Evolutionary conservation across 1,139 yeast species (phyloP).

Genomic region (Yamadazyma oceani): DNA sequence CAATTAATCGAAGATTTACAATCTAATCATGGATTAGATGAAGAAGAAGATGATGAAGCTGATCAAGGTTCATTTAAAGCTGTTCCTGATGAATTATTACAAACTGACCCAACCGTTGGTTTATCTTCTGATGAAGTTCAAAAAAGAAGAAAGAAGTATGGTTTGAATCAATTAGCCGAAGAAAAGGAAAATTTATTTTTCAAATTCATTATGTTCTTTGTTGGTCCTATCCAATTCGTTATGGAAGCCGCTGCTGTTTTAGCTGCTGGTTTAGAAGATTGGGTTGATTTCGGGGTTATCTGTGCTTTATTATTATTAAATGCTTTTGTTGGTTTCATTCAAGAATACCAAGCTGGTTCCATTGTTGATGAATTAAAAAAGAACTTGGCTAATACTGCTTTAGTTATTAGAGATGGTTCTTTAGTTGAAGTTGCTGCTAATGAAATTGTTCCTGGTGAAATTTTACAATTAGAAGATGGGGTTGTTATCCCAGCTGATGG

Average conservation of each 20-base stretch:
- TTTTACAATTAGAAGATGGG: constrained; percentile 91
- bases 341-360: constrained; percentile 97
- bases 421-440: constrained; percentile 71
- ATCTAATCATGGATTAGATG: constrained; percentile 59
- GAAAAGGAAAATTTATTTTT: constrained; percentile 80
- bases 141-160: constrained; percentile 90
- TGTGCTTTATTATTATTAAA: constrained; percentile 84
- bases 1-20: constrained; percentile 87
- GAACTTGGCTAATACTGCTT: constrained; percentile 87
- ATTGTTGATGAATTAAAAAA: constrained; percentile 94
- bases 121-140: constrained; percentile 76
- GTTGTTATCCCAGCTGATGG: constrained; percentile 95
- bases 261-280: constrained; percentile 98
- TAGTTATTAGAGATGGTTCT: constrained; percentile 82
- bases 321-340: constrained; percentile 95
- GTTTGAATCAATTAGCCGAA: constrained; percentile 93
- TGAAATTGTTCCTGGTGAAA: constrained; percentile 93
- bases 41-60: constrained; percentile 55
- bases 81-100: constrained; percentile 86
- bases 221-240: constrained; percentile 98
- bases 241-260: constrained; percentile 98
- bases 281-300: constrained; percentile 99
- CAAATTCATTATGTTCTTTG: constrained; percentile 89
- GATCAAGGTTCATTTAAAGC: constrained; percentile 51
- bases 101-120: constrained; percentile 85